Evolutionary conservation across 2,329 filamentous ascomycete species (phyloP), one percentile per base, ranked within the genome.

Genomic region (Diaporthe humulicola): DNA sequence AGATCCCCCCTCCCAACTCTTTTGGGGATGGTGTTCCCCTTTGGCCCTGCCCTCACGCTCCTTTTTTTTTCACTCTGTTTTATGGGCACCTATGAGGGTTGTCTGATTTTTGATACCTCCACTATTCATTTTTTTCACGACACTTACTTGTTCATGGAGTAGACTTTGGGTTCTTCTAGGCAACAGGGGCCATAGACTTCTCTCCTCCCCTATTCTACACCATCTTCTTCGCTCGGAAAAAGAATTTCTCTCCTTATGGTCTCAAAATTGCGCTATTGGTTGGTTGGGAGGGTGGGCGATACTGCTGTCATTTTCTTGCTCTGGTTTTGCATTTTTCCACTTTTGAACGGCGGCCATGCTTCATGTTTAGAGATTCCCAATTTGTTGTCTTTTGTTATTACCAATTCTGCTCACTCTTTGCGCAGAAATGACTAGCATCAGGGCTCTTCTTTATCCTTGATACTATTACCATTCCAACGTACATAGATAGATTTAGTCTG

Each of bases 321-420:
- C 25, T 5, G 48, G 9, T 54, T 50, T 36, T 54, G n/a, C 45
- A 19, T 58, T 52, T 50, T 9, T 15, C 4, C 22, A 1, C 25
- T 52, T 14, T 40, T 6, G 25, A 7, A 40, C 40, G 50, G 36
- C 50, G 58, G 60, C 60, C 58, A 45, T 30, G 50, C 38, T 73
- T 74, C 54, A 70, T 38, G 25, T 54, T 60, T 64, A 71, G 38
- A 74, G 66, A 71, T 71, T 74, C 73, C 73, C 73, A 74, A 64
- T 71, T 58, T 56, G n/a, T 40, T 50, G 25, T 52, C 1, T 40
- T 17, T 57, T 6, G 4, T 25, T 57, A 48, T 36, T 64, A 69
- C 19, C n/a, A 36, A 28, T 2, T 25, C 19, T 58, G 50, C 36
- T 36, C 40, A 54, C 60, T 70, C 52, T 45, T 40, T 58, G 67